phyloP scores from a whole-genome alignment of 73 alveolate genomes.

The Blepharisma japonicum region DNA sequence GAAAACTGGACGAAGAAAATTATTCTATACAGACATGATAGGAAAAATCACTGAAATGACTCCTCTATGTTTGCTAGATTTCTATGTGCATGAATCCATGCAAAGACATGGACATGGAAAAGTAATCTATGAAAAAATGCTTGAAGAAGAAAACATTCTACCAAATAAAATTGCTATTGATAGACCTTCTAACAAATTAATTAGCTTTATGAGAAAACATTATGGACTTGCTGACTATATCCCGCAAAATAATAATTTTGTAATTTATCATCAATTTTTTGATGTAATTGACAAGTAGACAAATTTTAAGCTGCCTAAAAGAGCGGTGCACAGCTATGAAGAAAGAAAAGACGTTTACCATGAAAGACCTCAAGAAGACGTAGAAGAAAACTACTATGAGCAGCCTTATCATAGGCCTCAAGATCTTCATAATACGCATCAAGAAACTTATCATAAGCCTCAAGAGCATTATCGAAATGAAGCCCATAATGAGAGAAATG shows the following conservation, averaged over 20 bases:
- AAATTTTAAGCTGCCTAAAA: no score
- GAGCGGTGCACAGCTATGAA: no score
- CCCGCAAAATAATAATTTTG: conserved; percentile 78
- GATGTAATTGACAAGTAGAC: no score
- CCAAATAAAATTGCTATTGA: conserved; percentile 76
- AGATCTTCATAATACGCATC: no score
- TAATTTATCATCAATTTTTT: conserved; percentile 69
- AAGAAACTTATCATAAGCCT: no score
- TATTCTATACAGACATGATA: conserved; percentile 64
- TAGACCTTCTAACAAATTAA: conserved; percentile 57
- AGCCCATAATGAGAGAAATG: no score
- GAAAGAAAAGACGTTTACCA: no score
- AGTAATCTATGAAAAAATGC: conserved; percentile 67
- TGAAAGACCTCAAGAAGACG: no score
- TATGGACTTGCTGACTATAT: conserved; percentile 65
- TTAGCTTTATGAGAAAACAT: conserved; percentile 68
- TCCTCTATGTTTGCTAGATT: conserved; percentile 84
- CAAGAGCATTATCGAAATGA: no score
- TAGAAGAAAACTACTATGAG: no score
- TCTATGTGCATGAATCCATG: conserved; percentile 81
- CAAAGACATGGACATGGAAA: conserved; percentile 85
- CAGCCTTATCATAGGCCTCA: no score
- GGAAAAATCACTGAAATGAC: conserved; percentile 66
- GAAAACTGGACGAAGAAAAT: conserved; percentile 73
- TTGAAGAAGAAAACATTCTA: conserved; percentile 47